A percentile compares a stretch with the other conserved stretches of the same genome.
phyloP scores from a whole-genome alignment of 2,329 filamentous ascomycete species.

The Apiospora phragmitis region DNA sequence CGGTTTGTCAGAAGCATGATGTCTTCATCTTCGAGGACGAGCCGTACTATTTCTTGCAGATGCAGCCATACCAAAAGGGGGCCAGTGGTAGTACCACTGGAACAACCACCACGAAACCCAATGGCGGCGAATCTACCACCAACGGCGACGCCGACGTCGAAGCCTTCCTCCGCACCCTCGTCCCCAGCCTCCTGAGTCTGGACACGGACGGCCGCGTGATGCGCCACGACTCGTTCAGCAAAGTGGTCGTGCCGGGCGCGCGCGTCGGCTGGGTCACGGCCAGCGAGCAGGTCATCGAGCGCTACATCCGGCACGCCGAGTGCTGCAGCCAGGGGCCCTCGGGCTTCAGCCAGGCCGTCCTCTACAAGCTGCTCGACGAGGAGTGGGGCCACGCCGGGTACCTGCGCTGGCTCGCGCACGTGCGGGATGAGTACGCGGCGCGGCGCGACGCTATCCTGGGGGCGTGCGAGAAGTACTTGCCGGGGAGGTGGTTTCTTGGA shows the following conservation, averaged over 20 bases:
- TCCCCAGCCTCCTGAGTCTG: conserved; percentile 76
- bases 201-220: conserved; percentile 87
- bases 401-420: conserved; percentile 81
- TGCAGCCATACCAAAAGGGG: conserved; percentile 64
- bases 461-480: conserved; percentile 78
- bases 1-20: conserved; percentile 79
- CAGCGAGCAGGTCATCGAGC: conserved; percentile 79
- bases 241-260: conserved; percentile 81
- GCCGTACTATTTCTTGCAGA: conserved; percentile 92
- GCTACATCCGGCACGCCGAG: conserved; percentile 81
- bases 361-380: conserved; percentile 90
- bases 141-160: conserved; percentile 63
- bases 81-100: conserved; percentile 33
- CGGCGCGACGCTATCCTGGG: conserved; percentile 75
- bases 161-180: conserved; percentile 71
- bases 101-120: not conserved
- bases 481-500: conserved; percentile 77
- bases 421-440: conserved; percentile 78
- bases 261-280: conserved; percentile 88
- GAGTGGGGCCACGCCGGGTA: conserved; percentile 93
- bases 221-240: conserved; percentile 91
- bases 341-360: conserved; percentile 78
- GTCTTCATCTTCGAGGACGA: conserved; percentile 89
- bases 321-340: conserved; percentile 81
- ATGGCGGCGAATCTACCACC: conserved; percentile 45